Base-by-base conservation (phyloP, 164 flowering plant genomes). In the Vitis labrusca region DNA sequence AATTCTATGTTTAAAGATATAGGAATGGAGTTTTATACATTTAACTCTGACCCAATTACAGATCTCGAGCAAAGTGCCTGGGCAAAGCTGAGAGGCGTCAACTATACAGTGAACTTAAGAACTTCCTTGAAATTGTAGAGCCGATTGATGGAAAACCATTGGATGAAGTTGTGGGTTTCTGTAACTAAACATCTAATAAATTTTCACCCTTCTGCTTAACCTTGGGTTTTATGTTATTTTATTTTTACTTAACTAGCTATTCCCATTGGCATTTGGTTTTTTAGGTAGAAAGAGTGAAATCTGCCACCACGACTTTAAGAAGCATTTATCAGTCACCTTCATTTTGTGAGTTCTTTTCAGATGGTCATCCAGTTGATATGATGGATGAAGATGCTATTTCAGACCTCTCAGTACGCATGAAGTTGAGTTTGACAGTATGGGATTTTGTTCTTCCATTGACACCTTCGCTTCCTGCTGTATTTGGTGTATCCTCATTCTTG, bases 381-480 rank as follows among this genome's bases (percentile, higher is more conserved):
- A 94, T 94, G 96, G 97, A 91, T 47, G 98, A 92, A 77, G 99
- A 94, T 83, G 84, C 80, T 50, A 64, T 84, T 49, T 80, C 90
- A 60, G 84, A 81, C 76, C 84, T 88, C 52, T 86, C 99, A 29
- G 64, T 92, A 16, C 89, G 81, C 54, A n/a, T 92, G 67, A 94
- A 92, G 78, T 56, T 94, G 71, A 85, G 73, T 76, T 76, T 95
- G 81, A 95, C 96, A 32, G 93, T 95, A 54, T 95, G 99, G 99
- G 94, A 93, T 51, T 95, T 90, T 74, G 59, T 76, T 57, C 87
- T 95, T 67, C 99, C 99, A 27, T 72, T 65, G 50, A 95, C 97
- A 65, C 98, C 99, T 70, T 95, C 99, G 49, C 93, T 95, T 65
- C 98, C 99, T 62, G 97, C 99, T 70, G 98, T 95, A 78, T 82